Conservation (phyloP, 768 basidiomycete genomes). For the Hortiboletus flavorubellus region DNA sequence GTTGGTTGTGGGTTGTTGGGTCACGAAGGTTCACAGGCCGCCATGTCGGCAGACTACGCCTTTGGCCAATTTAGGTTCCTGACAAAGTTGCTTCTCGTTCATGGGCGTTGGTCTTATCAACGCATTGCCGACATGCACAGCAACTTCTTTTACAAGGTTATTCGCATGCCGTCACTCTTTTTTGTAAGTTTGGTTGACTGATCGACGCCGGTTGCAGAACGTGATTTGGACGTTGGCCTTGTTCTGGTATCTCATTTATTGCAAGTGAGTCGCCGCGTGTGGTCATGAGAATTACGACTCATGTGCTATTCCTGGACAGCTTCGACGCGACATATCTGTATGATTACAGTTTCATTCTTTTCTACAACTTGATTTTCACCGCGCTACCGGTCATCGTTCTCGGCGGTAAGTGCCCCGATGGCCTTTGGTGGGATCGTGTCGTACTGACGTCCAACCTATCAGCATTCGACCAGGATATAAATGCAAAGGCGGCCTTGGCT, state of each 20-base stretch:
- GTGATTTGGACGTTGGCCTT: slow-evolving; percentile 90
- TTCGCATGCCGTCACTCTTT: not conserved
- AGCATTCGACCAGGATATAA: slow-evolving; percentile 95
- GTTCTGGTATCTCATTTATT: slow-evolving; percentile 94
- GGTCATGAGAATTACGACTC: not conserved
- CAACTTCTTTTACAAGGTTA: slow-evolving; percentile 96
- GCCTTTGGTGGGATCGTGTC: not conserved
- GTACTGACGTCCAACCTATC: slow-evolving; percentile 7
- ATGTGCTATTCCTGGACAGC: slow-evolving; percentile 39
- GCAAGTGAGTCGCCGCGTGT: slow-evolving; percentile 49
- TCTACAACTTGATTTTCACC: slow-evolving; percentile 92
- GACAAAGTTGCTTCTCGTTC: slow-evolving; percentile 86
- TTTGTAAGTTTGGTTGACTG: not conserved
- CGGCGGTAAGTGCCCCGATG: slow-evolving; percentile 56
- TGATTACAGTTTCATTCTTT: slow-evolving; percentile 89
- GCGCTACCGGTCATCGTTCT: slow-evolving; percentile 88
- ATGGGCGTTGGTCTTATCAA: slow-evolving; percentile 97
- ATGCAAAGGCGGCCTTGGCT: slow-evolving; percentile 82
- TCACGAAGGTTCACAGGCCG: slow-evolving; percentile 94
- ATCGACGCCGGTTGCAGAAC: slow-evolving; percentile 44
- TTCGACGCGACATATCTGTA: slow-evolving; percentile 95
- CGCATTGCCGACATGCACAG: slow-evolving; percentile 95
- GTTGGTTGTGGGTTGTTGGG: slow-evolving; percentile 93
- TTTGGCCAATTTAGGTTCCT: slow-evolving; percentile 96
- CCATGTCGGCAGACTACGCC: slow-evolving; percentile 98